Base-by-base conservation (phyloP, 2,329 filamentous ascomycete genomes). In the Trichoderma koningii region DNA sequence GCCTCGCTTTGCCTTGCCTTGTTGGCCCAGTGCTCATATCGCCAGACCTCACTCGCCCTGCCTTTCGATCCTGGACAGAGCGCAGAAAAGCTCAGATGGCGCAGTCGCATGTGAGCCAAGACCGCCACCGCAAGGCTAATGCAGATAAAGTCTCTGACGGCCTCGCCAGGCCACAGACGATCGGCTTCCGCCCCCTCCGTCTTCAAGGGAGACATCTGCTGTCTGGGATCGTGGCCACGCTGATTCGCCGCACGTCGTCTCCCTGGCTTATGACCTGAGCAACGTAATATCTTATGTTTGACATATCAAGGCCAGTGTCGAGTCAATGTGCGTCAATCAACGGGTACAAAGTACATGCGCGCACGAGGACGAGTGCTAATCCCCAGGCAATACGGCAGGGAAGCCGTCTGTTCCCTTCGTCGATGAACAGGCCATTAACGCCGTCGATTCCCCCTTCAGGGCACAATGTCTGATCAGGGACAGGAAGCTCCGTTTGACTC, bases 311-410 rank as follows among this genome's bases (percentile, higher is more conserved):
- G 19, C 50, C 23, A 17, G 6, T 17, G 38, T 12, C 7, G 28
- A 44, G 19, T 30, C 57, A 52, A 21, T 48, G 38, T 44, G 23
- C 15, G 15, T 50, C 57, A 17, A 30, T 52, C n/a, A 23, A 52
- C 52, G 23, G 44, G 59, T 44, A 23, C 38, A 51, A 38, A 14
- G 38, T 44, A n/a, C 15, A 14, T 41, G 47, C 9, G 21, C 44
- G 12, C 21, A 44, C 52, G 23, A 52, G 59, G 30, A n/a, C 23
- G 42, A 44, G 23, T 53, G 21, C 59, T 62, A 23, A 34, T 30
- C 23, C 19, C 26, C 52, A 45, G 59, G 59, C 38, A 34, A 53
- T n/a, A 62, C 21, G 59, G 59, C 48, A 62, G 59, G 59, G 59
- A 44, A 34, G 23, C 23, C 6, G 21, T 48, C 59, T 38, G 21